A percentile compares a stretch with the other conserved stretches of the same genome.
phyloP scores from a whole-genome alignment of 2,329 filamentous ascomycete species.

The Arachnopeziza araneosa region DNA sequence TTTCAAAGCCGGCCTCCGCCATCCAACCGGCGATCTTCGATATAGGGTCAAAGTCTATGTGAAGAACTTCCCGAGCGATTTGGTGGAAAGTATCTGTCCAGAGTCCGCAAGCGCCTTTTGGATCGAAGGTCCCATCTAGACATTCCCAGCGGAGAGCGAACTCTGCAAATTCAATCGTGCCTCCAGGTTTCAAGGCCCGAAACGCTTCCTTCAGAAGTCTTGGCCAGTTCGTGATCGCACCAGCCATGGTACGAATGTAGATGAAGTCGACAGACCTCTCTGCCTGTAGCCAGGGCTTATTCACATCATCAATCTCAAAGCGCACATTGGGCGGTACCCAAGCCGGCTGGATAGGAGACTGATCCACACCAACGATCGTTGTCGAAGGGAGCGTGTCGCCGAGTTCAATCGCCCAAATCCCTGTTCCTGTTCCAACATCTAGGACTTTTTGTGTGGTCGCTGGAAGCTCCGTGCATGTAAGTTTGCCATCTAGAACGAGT shows the following conservation, averaged over 20 bases:
- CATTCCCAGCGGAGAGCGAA: slow-evolving; percentile 15
- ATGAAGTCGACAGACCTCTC: slow-evolving; percentile 49
- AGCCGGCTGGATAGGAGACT: slow-evolving; percentile 21
- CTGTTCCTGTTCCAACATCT: slow-evolving; percentile 38
- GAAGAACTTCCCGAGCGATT: slow-evolving; percentile 4
- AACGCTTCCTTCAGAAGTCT: slow-evolving; percentile 15
- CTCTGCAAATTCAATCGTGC: slow-evolving; percentile 18
- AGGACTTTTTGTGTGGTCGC: slow-evolving; percentile 26
- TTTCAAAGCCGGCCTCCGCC: slow-evolving; percentile 35
- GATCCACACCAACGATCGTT: slow-evolving; percentile 20
- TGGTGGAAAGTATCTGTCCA: slow-evolving; percentile 5
- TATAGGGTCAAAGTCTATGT: slow-evolving; percentile 16
- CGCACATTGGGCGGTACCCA: slow-evolving; percentile 25
- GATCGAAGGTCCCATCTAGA: slow-evolving; percentile 13
- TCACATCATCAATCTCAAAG: slow-evolving; percentile 30
- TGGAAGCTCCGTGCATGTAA: slow-evolving; percentile 13
- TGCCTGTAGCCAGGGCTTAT: slow-evolving; percentile 40
- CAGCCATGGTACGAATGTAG: slow-evolving; percentile 49
- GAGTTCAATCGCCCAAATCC: slow-evolving; percentile 36
- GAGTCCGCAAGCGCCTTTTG: slow-evolving; percentile 6
- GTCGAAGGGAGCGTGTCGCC: slow-evolving; percentile 20
- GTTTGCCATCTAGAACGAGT: slow-evolving; percentile 10
- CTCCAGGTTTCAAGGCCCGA: slow-evolving; percentile 16
- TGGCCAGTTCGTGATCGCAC: slow-evolving; percentile 51
- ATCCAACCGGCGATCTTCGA: slow-evolving; percentile 25